Evolutionary conservation across 2,329 filamentous ascomycete genomes (phyloP), one percentile per base, ranked within the genome.

Genomic region (Fusarium sp.): DNA sequence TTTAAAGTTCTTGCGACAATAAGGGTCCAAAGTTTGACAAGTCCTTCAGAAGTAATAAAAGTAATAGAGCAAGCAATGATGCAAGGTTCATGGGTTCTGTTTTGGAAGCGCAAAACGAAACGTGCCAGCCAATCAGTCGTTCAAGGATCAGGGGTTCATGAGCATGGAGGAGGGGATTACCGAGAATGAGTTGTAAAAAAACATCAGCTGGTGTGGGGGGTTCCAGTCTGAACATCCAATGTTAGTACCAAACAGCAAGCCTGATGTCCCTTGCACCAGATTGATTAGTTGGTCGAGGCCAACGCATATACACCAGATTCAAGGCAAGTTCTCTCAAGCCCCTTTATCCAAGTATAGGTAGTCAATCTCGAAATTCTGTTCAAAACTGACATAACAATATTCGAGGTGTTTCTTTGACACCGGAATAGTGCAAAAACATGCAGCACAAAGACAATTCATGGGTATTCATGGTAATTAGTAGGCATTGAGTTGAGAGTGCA

Each of bases 61-160:
- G 35, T 42, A 23, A 37, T 37, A 35, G 18, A 52, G 55, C 67
- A 56, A 56, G 64, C 60, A 58, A 74, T 64, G 62, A 49, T 62
- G 33, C 64, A 67, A 67, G 64, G 62, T 60, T 65, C 70, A 69
- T 65, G 67, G 70, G 40, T 64, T 23, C 40, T 53, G n/a, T 27
- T 37, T 53, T 58, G 45, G 60, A 58, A 55, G 41, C 49, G 49
- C 50, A 62, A 55, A 30, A 59, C 57, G 61, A 70, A 66, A 58
- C 64, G 55, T 55, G 44, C 23, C 37, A 65, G 33, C 64, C 69
- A 71, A 68, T 66, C 45, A 41, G 64, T 61, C 13, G 26, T 11
- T 38, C 52, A 57, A 50, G 68, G 63, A 64, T 56, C 65, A 71
- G 55, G 68, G 60, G 35, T 65, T 61, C 40, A 41, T 13, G 35